phyloP scores from a whole-genome alignment of 352 stramenopile genomes.

The Pythium biforme region DNA sequence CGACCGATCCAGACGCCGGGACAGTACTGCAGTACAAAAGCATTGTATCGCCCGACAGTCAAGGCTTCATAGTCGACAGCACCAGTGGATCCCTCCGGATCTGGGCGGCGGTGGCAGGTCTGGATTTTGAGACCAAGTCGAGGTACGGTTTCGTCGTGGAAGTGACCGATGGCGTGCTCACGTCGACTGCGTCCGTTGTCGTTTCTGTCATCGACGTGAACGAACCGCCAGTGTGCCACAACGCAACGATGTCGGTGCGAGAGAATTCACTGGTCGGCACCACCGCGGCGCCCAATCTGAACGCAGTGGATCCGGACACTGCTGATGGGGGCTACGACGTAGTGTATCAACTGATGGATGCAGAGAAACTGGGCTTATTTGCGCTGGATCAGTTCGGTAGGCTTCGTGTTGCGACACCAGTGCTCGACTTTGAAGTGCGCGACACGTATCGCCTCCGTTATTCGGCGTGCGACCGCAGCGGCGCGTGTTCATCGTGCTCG shows the following conservation, averaged over 20 bases:
- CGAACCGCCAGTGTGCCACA: slow-evolving; percentile 25
- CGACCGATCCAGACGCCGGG: slow-evolving; percentile 18
- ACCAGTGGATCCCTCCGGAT: slow-evolving; percentile 10
- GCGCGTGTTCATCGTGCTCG: slow-evolving; percentile 21
- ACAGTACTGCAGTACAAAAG: slow-evolving; percentile 10
- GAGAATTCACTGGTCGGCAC: slow-evolving; percentile 28
- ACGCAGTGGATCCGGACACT: slow-evolving; percentile 21
- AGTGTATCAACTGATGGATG: slow-evolving; percentile 12
- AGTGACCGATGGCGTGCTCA: slow-evolving; percentile 23
- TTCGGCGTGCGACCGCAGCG: slow-evolving; percentile 19
- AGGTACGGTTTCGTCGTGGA: slow-evolving; percentile 10
- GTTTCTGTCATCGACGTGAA: slow-evolving; percentile 29
- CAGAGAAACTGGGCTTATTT: slow-evolving; percentile 14
- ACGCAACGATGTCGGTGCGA: slow-evolving; percentile 1
- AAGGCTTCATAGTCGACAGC: slow-evolving; percentile 10
- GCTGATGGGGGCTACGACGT: slow-evolving; percentile 16
- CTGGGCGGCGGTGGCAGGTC: neutral
- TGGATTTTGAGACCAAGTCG: slow-evolving; percentile 25
- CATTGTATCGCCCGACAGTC: neutral
- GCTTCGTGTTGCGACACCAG: slow-evolving; percentile 5
- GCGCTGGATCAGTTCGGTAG: neutral
- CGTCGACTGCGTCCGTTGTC: neutral
- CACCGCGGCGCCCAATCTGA: neutral
- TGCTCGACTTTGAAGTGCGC: slow-evolving; percentile 25
- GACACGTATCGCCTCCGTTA: slow-evolving; percentile 12